Evolutionary conservation across 192 early-diverging fungal species (phyloP).

Genomic region (Backusella macrospora): DNA sequence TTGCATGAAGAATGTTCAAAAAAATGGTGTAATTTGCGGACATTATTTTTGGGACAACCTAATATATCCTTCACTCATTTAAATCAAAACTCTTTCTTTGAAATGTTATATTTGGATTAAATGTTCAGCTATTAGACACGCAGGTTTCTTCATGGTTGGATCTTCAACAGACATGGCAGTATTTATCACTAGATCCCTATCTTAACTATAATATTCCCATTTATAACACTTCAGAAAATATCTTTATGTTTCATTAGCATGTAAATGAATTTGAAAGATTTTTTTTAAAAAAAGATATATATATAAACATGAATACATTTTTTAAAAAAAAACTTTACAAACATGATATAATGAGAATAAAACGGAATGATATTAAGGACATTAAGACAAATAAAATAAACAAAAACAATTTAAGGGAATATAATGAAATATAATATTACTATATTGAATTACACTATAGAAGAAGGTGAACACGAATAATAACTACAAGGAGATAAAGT

Average conservation of each 20-base stretch:
- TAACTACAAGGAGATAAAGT: not conserved
- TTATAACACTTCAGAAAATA: not conserved
- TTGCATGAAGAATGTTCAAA: too few species aligned
- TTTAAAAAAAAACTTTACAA: too few species aligned
- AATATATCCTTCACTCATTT: constrained; percentile 5
- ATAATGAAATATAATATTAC: not conserved
- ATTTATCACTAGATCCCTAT: not conserved
- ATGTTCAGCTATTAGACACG: not conserved
- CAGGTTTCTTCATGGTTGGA: not conserved
- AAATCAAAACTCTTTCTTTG: not conserved
- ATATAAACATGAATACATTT: not conserved
- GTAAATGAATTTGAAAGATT: not conserved
- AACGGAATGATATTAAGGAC: too few species aligned
- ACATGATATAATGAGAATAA: too few species aligned
- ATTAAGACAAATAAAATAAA: too few species aligned
- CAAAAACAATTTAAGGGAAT: too few species aligned
- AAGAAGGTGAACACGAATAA: constrained; percentile 7
- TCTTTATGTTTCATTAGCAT: not conserved
- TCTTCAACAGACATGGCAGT: not conserved
- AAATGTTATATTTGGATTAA: not conserved
- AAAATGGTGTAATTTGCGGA: too few species aligned
- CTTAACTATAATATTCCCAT: not conserved
- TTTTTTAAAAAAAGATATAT: not conserved
- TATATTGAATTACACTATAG: not conserved
- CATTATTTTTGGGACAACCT: too few species aligned